Base-by-base conservation (phyloP, 768 basidiomycete genomes). In the Cystobasidium ongulense region DNA sequence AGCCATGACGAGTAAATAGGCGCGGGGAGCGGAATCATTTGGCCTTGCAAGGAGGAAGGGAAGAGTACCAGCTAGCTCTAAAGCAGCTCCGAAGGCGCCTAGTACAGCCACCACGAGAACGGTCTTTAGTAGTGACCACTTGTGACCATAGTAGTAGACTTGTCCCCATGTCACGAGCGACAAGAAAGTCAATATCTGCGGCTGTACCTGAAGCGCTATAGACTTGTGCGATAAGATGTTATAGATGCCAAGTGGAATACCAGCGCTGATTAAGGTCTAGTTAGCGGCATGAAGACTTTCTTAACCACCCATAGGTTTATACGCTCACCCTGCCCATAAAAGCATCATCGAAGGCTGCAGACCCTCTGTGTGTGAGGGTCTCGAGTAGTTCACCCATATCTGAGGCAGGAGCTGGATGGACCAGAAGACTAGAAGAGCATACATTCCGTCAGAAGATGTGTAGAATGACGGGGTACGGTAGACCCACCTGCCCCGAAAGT, bases 201-300 rank as follows among this genome's bases (percentile, higher is more conserved):
- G 73, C 77, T 80, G 13, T 80, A 80, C 1, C 78, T 81, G 74
- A 76, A 80, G 1, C 78, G 80, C n/a, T 80, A 82, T 72, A 77
- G 75, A 11, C 75, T 68, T 36, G n/a, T 50, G 3, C 1, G 23
- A 41, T 18, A 35, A 21, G 62, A 74, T 74, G 72, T 65, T 65
- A 64, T 65, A 66, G 31, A 64, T 50, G 27, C 63, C 63, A 21
- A 74, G 36, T 2, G 61, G 72, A 15, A 63, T 31, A n/a, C 61
- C 62, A 17, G 57, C 70, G 64, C 31, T 29, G 23, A 13, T 8
- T 57, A 57, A 8, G 27, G 59, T 17, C 11, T 23, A 17, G 31
- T 25, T 8, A 33, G 54, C 7, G 31, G n/a, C 8, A 15, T 33
- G 7, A 21, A 25, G 31, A 25, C 54, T n/a, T 57, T 33, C n/a